phyloP scores from a whole-genome alignment of 176 grass and related monocot species.

The Oropetium thomaeum region DNA sequence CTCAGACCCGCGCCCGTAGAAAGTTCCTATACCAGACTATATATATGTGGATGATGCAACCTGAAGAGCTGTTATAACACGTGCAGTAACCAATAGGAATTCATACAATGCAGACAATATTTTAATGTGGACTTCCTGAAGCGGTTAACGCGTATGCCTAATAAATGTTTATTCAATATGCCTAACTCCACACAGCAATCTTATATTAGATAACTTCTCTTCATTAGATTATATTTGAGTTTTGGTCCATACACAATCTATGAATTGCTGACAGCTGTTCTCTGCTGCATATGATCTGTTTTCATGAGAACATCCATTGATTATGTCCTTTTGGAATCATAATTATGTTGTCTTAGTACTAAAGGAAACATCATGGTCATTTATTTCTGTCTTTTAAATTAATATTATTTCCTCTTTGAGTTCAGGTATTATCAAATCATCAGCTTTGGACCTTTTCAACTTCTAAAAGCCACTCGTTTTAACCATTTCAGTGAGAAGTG shows the following conservation, averaged over 20 bases:
- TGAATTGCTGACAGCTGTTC: slow-evolving; percentile 26
- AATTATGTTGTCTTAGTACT: not conserved
- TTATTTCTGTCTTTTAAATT: not conserved
- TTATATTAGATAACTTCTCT: not conserved
- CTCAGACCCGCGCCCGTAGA: not conserved
- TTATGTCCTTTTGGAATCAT: not conserved
- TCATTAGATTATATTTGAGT: slow-evolving; percentile 7
- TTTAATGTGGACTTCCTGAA: slow-evolving; percentile 10
- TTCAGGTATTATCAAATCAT: slow-evolving; percentile 21
- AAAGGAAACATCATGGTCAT: slow-evolving; percentile 15
- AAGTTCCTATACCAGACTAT: not conserved
- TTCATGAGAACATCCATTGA: not conserved
- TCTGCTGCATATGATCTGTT: not conserved
- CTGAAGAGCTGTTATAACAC: slow-evolving; percentile 4
- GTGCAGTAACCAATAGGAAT: not conserved
- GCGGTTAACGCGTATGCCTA: slow-evolving; percentile 22
- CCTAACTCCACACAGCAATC: not conserved
- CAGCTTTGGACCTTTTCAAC: slow-evolving; percentile 8
- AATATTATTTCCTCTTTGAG: not conserved
- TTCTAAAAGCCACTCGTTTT: slow-evolving; percentile 16
- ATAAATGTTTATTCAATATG: not conserved
- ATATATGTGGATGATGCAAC: not conserved
- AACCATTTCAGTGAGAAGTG: slow-evolving; percentile 16
- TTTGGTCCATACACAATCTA: slow-evolving; percentile 18
- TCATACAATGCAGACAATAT: slow-evolving; percentile 8